Percentiles rank a stretch among this genome's conserved stretches.
Conservation (phyloP, 1,284 basidiomycete species). For the Ganoderma meredithae region DNA sequence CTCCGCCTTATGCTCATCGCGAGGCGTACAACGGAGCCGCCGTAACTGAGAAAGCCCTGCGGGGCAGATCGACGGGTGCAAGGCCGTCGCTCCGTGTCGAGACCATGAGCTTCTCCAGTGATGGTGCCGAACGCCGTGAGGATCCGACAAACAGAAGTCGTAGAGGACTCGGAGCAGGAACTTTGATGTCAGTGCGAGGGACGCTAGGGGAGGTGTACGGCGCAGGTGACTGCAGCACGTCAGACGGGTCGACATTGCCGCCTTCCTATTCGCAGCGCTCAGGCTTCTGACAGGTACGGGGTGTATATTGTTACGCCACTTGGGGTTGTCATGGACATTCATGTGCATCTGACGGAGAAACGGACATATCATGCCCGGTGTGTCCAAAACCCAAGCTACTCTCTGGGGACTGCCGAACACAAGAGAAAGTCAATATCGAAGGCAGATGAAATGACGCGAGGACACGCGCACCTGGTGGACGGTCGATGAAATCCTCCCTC, state of each 20-base stretch:
- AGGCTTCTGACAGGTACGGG: not conserved
- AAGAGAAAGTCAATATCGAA: not conserved
- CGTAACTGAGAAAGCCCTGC: not conserved
- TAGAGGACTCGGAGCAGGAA: not conserved
- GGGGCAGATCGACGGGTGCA: not conserved
- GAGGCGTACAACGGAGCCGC: not conserved
- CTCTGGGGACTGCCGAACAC: not conserved
- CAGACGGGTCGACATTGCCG: not conserved
- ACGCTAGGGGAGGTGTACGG: not conserved
- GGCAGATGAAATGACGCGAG: not conserved
- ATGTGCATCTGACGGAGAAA: not conserved
- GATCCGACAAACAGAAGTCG: not conserved
- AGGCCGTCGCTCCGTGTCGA: no score
- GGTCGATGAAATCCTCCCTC: conserved; percentile 46
- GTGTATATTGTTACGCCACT: no score
- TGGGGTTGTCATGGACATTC: not conserved
- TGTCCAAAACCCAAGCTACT: not conserved
- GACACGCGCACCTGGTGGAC: conserved; percentile 27
- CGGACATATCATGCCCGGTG: not conserved
- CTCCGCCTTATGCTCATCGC: not conserved
- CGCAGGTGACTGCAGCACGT: not conserved
- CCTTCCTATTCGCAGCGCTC: not conserved
- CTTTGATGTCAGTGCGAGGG: not conserved
- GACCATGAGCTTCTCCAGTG: not conserved
- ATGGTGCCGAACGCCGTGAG: not conserved